These are phyloP conservation scores for Rhytidiadelphus loreus DNA, from an alignment of 225 moss, liverwort and hornwort species.

Conservation along the genomic window DNA sequence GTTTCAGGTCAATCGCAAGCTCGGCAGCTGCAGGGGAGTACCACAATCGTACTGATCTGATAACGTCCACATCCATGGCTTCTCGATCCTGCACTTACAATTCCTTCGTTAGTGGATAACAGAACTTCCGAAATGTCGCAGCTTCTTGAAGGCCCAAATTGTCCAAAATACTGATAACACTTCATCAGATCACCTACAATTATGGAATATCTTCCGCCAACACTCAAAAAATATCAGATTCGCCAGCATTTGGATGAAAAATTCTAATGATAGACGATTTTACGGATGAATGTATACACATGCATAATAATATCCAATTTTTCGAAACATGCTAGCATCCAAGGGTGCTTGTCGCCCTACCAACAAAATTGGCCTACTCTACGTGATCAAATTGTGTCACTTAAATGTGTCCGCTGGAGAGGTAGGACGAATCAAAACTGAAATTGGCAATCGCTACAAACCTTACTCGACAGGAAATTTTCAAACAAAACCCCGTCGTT, in stretches of 20 bases:
- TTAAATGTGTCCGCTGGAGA: not conserved
- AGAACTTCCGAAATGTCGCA: not conserved
- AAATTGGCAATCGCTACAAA: not conserved
- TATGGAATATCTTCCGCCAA: not conserved
- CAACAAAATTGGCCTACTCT: too few relatives aligned
- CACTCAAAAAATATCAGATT: not conserved
- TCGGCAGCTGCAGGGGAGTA: conserved; percentile 60
- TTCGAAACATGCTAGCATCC: not conserved
- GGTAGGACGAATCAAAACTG: not conserved
- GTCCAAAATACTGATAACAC: not conserved
- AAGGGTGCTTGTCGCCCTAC: not conserved
- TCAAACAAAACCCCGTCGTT: not conserved
- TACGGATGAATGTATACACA: not conserved
- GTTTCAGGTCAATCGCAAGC: conserved; percentile 56
- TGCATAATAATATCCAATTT: not conserved
- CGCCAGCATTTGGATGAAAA: not conserved
- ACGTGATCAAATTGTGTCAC: not conserved
- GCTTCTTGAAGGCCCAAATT: not conserved
- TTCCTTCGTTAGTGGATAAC: not conserved
- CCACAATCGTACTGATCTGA: conserved; percentile 56
- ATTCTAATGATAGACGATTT: too few relatives aligned
- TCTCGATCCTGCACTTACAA: conserved; percentile 34
- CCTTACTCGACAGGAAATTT: not conserved
- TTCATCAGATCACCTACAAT: not conserved
- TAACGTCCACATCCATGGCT: conserved; percentile 53